Evolutionary conservation across 176 grass and related monocot genomes (phyloP).

Genomic region (Oryza officinalis): DNA sequence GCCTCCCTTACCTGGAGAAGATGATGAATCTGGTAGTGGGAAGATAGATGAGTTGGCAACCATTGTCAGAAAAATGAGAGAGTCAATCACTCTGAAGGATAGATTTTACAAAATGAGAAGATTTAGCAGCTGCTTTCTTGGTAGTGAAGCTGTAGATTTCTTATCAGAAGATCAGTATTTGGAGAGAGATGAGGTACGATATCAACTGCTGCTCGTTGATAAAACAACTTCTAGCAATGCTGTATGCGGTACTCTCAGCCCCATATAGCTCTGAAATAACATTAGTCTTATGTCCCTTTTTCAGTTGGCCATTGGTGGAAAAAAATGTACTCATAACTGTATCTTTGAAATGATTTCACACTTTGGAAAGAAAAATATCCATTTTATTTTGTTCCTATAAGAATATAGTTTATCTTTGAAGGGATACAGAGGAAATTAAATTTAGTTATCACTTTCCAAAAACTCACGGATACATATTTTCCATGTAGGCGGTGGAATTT

Average conservation of each 20-base stretch:
- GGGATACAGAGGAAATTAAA: background rate
- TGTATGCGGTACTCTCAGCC: background rate
- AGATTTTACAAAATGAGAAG: slow-evolving; percentile 99
- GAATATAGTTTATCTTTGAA: background rate
- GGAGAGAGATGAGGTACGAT: slow-evolving; percentile 80
- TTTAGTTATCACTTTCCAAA: background rate
- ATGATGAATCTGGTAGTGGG: slow-evolving; percentile 85
- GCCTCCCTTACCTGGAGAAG: slow-evolving; percentile 89
- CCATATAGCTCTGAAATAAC: slow-evolving; percentile 16
- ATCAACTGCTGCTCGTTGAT: background rate
- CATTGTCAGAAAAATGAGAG: slow-evolving; percentile 94
- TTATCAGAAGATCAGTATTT: slow-evolving; percentile 94
- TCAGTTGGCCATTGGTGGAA: background rate
- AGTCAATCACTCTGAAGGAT: slow-evolving; percentile 69
- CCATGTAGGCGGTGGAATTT: slow-evolving; percentile 82
- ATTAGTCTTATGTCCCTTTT: slow-evolving; percentile 22
- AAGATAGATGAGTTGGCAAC: slow-evolving; percentile 89
- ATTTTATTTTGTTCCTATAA: slow-evolving; percentile 6
- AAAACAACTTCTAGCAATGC: slow-evolving; percentile 18
- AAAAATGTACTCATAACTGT: slow-evolving; percentile 17
- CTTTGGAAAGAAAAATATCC: background rate
- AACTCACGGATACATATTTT: background rate
- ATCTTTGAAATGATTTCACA: slow-evolving; percentile 3
- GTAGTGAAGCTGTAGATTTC: slow-evolving; percentile 88
- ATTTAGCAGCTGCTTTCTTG: slow-evolving; percentile 95